Evolutionary conservation across 2,329 filamentous ascomycete species (phyloP), one percentile per base, ranked within the genome.

Genomic region (Diplodia scrobiculata): DNA sequence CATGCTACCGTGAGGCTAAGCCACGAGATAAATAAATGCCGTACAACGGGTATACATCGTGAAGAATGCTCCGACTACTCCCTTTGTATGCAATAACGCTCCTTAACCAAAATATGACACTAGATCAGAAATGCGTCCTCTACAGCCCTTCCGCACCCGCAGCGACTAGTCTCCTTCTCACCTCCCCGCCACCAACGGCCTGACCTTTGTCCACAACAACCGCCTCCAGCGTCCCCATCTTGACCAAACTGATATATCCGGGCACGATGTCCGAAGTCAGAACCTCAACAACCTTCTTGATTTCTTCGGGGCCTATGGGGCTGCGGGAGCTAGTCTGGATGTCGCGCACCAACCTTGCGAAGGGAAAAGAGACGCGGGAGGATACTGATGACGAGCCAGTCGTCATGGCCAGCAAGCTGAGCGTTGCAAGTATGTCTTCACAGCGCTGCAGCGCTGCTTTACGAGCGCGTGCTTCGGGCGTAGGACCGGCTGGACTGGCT

Each of bases 401-500:
- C 19, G 55, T 70, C 2, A 76, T 77, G 13, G 77, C 77, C 9
- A 83, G 74, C 3, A 82, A 72, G 0, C 77, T 77, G 2, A 83
- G 72, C 1, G 82, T 76, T 2, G 76, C 73, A 0, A 80, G 71
- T 10, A 83, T 75, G 45, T 83, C 81, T 67, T 80, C 78, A 3
- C 80, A 73, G 17, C 81, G 78, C 64, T 82, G 79, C 0, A 83
- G 76, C 2, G 82, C 82, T 0, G 80, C 77, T 59, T 71, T 74
- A n/a, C 81, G 81, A 48, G 79, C 77, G 4, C 80, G 74, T 59
- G 82, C 76, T 13, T 77, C 77, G 32, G 77, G 74, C 0, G 79
- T 77, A 0, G 79, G 80, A 0, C 79, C 75, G 1, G 73, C 69
- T 0, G 79, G 77, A 1, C 76, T 73, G 21, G 72, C 70, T 32